phyloP scores from a whole-genome alignment of 306 rosid species.

The Trichosanthes cucumerina region DNA sequence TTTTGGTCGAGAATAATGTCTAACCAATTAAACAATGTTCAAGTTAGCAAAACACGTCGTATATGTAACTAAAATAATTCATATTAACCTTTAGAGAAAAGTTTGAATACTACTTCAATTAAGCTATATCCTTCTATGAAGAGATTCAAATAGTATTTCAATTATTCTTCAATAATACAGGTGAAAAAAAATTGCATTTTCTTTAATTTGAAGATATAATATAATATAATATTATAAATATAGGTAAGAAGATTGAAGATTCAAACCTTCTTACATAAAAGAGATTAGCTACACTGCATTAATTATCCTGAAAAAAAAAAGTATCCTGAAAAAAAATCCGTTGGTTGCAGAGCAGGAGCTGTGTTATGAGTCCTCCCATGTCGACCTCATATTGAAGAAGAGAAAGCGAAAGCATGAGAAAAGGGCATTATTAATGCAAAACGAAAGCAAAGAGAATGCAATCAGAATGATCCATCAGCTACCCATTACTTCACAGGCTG shows the following conservation, averaged over 20 bases:
- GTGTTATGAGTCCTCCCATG: background rate
- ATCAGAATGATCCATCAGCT: conserved; percentile 25
- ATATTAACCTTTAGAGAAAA: background rate
- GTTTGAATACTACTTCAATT: too few relatives aligned
- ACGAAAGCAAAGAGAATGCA: background rate
- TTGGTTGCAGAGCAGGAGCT: background rate
- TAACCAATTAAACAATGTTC: too few relatives aligned
- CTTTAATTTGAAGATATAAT: too few relatives aligned
- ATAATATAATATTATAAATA: too few relatives aligned
- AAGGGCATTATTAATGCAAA: background rate
- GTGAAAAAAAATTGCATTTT: too few relatives aligned
- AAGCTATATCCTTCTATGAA: too few relatives aligned
- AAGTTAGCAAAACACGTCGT: background rate
- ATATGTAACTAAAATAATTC: too few relatives aligned
- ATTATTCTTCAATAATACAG: background rate
- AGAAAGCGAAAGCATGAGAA: background rate
- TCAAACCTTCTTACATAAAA: too few relatives aligned
- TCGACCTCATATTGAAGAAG: background rate
- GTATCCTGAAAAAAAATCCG: background rate
- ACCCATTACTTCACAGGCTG: conserved; percentile 73
- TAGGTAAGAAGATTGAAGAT: too few relatives aligned
- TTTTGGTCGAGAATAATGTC: too few relatives aligned
- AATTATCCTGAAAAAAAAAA: too few relatives aligned
- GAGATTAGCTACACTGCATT: too few relatives aligned
- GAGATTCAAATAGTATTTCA: background rate